Evolutionary conservation across 441 rosid genomes (phyloP).

Genomic region (Syzygium syzygioides): DNA sequence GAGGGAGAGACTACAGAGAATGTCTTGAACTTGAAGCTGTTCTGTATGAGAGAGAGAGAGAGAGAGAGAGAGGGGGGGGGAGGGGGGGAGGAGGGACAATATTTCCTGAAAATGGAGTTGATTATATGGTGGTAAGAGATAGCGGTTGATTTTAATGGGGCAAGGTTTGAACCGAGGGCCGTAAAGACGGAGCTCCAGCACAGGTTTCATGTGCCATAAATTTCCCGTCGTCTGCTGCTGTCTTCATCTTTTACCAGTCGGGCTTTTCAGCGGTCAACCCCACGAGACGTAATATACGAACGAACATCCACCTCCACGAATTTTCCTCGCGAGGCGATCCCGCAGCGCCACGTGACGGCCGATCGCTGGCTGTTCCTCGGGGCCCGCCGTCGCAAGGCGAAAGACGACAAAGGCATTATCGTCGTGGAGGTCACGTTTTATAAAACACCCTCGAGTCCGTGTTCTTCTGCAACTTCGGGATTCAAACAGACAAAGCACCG

Average conservation of each 20-base stretch:
- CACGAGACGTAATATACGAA: background rate
- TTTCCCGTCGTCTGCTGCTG: background rate
- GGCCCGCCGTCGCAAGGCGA: background rate
- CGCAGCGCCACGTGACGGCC: background rate
- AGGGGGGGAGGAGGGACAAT: background rate
- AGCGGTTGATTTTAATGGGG: background rate
- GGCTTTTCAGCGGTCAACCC: background rate
- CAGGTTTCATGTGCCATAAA: background rate
- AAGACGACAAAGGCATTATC: background rate
- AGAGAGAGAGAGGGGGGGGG: background rate
- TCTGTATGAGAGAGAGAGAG: background rate
- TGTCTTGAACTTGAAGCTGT: background rate
- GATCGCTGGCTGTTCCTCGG: background rate
- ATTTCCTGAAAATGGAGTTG: background rate
- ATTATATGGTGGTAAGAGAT: conserved; percentile 2
- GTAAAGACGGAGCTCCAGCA: background rate
- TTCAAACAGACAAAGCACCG: background rate
- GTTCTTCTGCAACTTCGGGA: background rate
- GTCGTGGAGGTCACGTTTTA: background rate
- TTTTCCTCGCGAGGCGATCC: background rate
- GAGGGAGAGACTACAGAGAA: too few relatives aligned
- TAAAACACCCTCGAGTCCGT: background rate
- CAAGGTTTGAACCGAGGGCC: background rate
- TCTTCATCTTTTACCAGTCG: background rate
- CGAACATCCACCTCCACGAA: background rate